Evolutionary conservation across 1,284 basidiomycete genomes (phyloP), one percentile per base, ranked within the genome.

Genomic region (Cutaneotrichosporon arboriforme): DNA sequence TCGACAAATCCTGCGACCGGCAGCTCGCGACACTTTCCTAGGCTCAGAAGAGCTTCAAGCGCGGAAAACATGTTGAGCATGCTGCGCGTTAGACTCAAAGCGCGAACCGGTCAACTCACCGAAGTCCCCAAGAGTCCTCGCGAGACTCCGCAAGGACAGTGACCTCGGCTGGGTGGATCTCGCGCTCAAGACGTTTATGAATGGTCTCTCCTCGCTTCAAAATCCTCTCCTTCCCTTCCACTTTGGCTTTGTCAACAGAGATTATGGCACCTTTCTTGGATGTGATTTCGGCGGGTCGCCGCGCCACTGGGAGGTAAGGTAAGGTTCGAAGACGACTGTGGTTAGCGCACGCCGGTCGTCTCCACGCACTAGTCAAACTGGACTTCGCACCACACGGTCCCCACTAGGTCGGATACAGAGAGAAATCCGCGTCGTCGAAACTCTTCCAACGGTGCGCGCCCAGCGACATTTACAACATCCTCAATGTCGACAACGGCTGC

Each of bases 151-250:
- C 68, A 1, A 73, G 67, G 1, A 90, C 79, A 12, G 71, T 37
- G 9, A 86, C 64, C 54, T 82, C 80, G 26, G 82, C 81, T 0
- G 84, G 80, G 36, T 80, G 80, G 10, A 92, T 77, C 66, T 90
- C 85, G 18, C 79, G 77, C 68, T 96, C 90, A 15, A 96, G 78
- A 40, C 81, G 77, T 61, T 86, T 86, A 73, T 96, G 91, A 0
- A 93, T 87, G 83, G 52, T 54, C 55, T 77, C 77, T 21, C 88
- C 88, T 49, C 80, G 77, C 55, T 79, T 78, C 45, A 83, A 78
- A 15, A 77, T 79, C 35, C 74, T 70, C 52, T 90, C 83, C 58
- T 86, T 87, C 45, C 72, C 70, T 13, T 73, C 74, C 0, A 85
- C 86, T 15, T 85, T 78, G 3, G 76, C 62, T 51, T 81, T 77